Evolutionary conservation across 352 stramenopile species (phyloP).

Genomic region (Peronospora destructor): DNA sequence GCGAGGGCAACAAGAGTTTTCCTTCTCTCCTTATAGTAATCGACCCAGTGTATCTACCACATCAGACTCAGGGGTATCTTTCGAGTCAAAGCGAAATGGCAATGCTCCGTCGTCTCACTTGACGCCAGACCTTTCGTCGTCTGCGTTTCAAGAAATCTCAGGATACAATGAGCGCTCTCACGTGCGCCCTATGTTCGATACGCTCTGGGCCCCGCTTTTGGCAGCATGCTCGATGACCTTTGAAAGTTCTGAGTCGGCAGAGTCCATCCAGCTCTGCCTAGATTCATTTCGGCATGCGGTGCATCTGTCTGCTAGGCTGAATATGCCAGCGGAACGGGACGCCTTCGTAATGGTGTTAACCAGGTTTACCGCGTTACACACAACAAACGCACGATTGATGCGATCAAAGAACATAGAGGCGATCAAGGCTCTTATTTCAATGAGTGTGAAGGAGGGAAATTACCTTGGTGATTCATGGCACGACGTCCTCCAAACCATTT

Average conservation of each 20-base stretch:
- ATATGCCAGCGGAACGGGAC: slow-evolving; percentile 91
- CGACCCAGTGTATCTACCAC: slow-evolving; percentile 2
- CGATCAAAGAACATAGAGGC: slow-evolving; percentile 96
- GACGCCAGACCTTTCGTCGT: slow-evolving; percentile 23
- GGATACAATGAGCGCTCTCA: slow-evolving; percentile 66
- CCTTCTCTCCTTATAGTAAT: slow-evolving; percentile 18
- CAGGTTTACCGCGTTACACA: slow-evolving; percentile 95
- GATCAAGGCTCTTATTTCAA: slow-evolving; percentile 94
- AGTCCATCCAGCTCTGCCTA: slow-evolving; percentile 91
- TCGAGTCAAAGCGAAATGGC: slow-evolving; percentile 11
- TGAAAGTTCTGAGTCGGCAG: slow-evolving; percentile 89
- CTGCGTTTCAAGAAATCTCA: slow-evolving; percentile 58
- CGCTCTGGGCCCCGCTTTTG: slow-evolving; percentile 95
- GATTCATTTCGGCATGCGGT: slow-evolving; percentile 94
- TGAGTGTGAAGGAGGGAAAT: slow-evolving; percentile 96
- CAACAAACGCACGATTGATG: slow-evolving; percentile 89
- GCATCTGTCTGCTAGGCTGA: slow-evolving; percentile 75
- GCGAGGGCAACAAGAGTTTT: slow-evolving; percentile 16
- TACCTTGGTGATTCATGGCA: slow-evolving; percentile 95
- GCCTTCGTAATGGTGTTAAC: slow-evolving; percentile 94
- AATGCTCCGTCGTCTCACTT: slow-evolving; percentile 15
- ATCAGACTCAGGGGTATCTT: slow-evolving; percentile 3
- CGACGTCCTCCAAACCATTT: slow-evolving; percentile 95
- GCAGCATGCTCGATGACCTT: slow-evolving; percentile 96
- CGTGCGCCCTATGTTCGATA: slow-evolving; percentile 97